phyloP scores from a whole-genome alignment of 2,329 filamentous ascomycete species.

The Delphinella strobiligena region DNA sequence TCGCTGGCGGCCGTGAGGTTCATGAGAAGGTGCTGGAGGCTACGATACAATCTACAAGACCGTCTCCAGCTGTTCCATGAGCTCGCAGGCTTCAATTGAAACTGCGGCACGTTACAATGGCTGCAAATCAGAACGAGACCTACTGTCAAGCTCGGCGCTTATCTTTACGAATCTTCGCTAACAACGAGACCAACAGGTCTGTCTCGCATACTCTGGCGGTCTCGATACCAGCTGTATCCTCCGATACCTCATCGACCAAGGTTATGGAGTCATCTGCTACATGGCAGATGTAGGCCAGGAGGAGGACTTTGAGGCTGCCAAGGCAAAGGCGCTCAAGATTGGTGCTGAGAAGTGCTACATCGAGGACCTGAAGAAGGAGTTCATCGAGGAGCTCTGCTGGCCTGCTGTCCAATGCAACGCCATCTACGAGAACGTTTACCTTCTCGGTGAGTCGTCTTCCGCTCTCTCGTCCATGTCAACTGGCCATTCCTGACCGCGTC shows the following conservation, averaged over 20 bases:
- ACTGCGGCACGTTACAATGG: no score
- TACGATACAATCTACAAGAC: no score
- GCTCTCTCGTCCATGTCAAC: constrained; percentile 13
- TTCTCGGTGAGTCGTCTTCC: constrained; percentile 29
- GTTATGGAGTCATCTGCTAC: constrained; percentile 53
- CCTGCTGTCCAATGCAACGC: constrained; percentile 54
- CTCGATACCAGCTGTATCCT: constrained; percentile 48
- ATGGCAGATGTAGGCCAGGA: constrained; percentile 51
- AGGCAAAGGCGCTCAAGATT: constrained; percentile 59
- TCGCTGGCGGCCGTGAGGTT: no score
- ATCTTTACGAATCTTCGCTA: no score
- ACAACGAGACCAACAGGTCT: constrained; percentile 29
- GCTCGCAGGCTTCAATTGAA: no score
- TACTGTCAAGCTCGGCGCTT: no score
- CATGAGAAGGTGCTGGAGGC: no score
- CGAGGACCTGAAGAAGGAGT: constrained; percentile 55
- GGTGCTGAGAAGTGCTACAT: constrained; percentile 54
- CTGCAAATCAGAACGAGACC: no score
- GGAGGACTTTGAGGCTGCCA: constrained; percentile 62
- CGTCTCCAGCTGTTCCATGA: no score
- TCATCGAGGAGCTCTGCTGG: constrained; percentile 72
- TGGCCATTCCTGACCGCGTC: background rate
- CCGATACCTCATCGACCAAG: constrained; percentile 37
- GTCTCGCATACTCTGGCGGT: constrained; percentile 41
- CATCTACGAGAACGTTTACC: constrained; percentile 41